phyloP scores from a whole-genome alignment of 108 stramenopile genomes.

The Fragilaria crotonensis region DNA sequence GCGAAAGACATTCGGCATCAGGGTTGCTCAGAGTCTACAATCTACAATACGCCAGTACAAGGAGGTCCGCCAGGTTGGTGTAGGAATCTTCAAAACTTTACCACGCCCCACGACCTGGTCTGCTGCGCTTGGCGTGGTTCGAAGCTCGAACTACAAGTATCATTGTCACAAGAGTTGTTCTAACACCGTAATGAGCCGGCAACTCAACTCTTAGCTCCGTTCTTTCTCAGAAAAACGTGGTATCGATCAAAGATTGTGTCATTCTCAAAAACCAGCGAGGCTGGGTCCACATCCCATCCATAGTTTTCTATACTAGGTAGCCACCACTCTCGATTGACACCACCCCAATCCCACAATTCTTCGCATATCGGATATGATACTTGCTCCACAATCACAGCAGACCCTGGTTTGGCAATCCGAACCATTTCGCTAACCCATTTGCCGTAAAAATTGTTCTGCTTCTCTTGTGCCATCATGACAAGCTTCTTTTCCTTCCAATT shows the following conservation, averaged over 20 bases:
- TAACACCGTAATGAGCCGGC: no score
- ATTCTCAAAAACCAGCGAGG: constrained; percentile 6
- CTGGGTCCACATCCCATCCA: constrained; percentile 8
- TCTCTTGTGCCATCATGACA: constrained; percentile 7
- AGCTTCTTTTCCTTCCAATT: background rate
- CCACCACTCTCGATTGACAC: constrained; percentile 5
- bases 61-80: no score
- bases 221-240: constrained; percentile 17
- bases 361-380: constrained; percentile 9
- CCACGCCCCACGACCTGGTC: no score
- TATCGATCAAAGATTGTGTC: constrained; percentile 11
- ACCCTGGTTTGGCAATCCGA: constrained; percentile 25
- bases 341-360: constrained; percentile 8
- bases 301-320: background rate
- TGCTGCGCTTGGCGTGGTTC: no score
- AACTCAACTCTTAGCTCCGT: no score
- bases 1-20: no score
- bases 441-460: constrained; percentile 25
- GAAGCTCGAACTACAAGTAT: no score
- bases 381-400: background rate
- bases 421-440: constrained; percentile 32
- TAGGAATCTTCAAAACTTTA: no score
- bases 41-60: no score
- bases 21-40: no score
- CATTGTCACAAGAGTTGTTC: no score